A percentile compares a stretch with the other conserved stretches of the same genome.
These are phyloP conservation scores for Benincasa hispida DNA, from an alignment of 306 rosid genomes.

Conservation along the genomic window DNA sequence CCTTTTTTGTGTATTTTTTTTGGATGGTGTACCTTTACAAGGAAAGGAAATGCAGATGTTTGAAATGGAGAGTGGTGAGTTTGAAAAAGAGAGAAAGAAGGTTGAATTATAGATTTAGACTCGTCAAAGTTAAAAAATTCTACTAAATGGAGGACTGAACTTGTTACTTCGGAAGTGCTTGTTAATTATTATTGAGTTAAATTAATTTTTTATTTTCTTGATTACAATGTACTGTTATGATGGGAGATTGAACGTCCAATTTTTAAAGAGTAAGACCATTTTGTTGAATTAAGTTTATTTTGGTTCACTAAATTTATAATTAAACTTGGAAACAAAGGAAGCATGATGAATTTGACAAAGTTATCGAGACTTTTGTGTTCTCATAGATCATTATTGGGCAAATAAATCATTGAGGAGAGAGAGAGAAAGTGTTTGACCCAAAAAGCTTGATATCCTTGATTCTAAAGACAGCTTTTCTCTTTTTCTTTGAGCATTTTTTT, in stretches of 20 bases:
- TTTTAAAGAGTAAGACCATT: no score
- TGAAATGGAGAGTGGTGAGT: neutral
- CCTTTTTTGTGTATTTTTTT: neutral
- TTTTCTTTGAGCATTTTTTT: neutral
- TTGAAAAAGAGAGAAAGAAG: neutral
- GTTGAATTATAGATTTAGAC: neutral
- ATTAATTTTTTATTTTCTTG: no score
- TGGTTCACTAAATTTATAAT: neutral
- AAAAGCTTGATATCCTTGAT: slow-evolving; percentile 1
- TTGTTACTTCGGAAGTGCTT: no score
- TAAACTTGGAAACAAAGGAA: neutral
- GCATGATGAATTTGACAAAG: neutral
- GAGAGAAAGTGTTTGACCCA: neutral
- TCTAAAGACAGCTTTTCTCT: neutral
- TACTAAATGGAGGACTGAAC: no score
- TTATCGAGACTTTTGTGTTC: slow-evolving; percentile 12
- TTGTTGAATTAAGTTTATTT: no score
- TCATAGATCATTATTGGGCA: slow-evolving; percentile 27
- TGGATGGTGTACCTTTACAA: slow-evolving; percentile 3
- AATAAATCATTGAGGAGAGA: slow-evolving; percentile 24
- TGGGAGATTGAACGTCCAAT: no score
- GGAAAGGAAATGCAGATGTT: slow-evolving; percentile 1
- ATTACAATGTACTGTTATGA: no score
- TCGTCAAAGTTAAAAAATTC: no score
- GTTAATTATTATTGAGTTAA: no score